Base-by-base conservation (phyloP, 306 rosid genomes). In the Styphnolobium japonicum region DNA sequence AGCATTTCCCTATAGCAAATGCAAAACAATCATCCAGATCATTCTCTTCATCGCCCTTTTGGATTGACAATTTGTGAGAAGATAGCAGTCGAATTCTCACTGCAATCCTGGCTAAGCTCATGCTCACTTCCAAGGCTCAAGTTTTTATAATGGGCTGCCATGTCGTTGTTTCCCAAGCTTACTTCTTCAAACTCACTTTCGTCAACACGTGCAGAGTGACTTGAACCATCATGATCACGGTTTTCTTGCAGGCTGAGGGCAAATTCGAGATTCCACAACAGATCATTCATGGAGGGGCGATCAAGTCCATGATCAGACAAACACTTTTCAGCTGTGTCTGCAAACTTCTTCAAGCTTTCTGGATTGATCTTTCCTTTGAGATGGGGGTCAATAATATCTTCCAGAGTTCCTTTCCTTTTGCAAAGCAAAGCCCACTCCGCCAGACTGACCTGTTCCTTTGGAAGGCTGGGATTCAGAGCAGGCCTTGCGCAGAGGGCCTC, bases 381-480 rank as follows among this genome's bases (percentile, higher is more conserved):
- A 70, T 39, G 14, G 1, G 89, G 89, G 53, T 88, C 91, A 40
- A 85, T 78, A 4, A 88, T 78, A 77, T 88, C 89, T 23, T 88
- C 89, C 22, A 88, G 51, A 2, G 76, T 86, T 48, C 91, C 91
- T 71, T 67, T 88, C n/a, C 86, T 15, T 65, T 78, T 88, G 77
- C 75, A 73, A 6, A 40, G 19, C 36, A 83, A 33, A 58, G 88
- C 88, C 89, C 89, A 88, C 7, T 88, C 91, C 5, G 91, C 89
- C 40, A 88, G 85, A 81, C 91, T 88, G 67, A 88, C 91, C 11
- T 88, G 91, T 22, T 88, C 91, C 74, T 83, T 88, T 72, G 89
- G 64, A 81, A 88, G 91, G 34, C 40, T 78, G 1, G 91, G 83
- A 71, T 81, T 83, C 58, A 88, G 78, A 61, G 56, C 89, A 27